phyloP scores from a whole-genome alignment of 83 land plant genomes.

The Picea abies region DNA sequence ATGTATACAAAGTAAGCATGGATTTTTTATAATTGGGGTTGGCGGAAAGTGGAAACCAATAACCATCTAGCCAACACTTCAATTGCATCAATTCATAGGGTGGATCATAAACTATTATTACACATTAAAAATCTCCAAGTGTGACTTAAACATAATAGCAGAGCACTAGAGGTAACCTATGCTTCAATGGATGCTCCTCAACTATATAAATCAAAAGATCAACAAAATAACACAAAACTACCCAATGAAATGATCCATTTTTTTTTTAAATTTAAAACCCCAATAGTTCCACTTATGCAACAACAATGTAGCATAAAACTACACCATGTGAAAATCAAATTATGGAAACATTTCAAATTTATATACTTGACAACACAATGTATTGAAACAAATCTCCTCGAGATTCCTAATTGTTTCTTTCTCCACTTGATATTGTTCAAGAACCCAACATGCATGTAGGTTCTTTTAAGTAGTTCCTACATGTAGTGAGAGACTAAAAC shows the following conservation, averaged over 20 bases:
- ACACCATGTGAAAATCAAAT: not conserved
- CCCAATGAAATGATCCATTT: not conserved
- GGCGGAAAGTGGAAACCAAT: too few relatives aligned
- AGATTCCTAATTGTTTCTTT: slow-evolving; percentile 40
- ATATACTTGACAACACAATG: not conserved
- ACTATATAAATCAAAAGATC: not conserved
- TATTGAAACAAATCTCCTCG: slow-evolving; percentile 40
- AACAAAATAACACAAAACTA: not conserved
- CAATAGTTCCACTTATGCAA: not conserved
- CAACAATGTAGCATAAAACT: not conserved
- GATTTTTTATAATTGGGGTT: too few relatives aligned
- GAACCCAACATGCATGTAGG: slow-evolving; percentile 78
- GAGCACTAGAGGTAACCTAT: not conserved
- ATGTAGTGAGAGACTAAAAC: slow-evolving; percentile 21
- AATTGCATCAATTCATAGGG: not conserved
- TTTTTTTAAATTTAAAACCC: not conserved
- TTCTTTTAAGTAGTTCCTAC: slow-evolving; percentile 46
- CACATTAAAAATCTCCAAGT: not conserved
- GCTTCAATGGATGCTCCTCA: not conserved
- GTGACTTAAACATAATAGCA: not conserved
- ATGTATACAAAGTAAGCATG: too few relatives aligned
- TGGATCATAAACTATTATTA: not conserved
- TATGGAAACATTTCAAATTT: not conserved
- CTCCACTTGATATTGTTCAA: slow-evolving; percentile 56
- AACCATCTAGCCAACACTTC: not conserved